Conservation (phyloP, 108 stramenopile genomes). For the Licmophora abbreviata region DNA sequence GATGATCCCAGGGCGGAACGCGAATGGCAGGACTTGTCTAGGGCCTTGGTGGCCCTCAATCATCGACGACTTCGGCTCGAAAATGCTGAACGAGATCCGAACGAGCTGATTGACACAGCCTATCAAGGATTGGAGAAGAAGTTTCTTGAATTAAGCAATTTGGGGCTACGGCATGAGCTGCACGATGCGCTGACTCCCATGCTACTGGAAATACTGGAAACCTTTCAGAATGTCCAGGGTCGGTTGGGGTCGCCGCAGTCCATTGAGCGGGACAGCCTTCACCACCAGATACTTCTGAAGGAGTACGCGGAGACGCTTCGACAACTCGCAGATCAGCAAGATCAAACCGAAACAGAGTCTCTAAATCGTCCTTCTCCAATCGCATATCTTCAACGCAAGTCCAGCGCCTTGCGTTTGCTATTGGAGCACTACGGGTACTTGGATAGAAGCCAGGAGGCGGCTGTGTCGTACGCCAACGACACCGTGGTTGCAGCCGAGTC, state of each 20-base stretch:
- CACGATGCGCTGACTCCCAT: conserved; percentile 48
- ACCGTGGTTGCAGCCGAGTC: neutral
- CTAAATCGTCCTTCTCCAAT: neutral
- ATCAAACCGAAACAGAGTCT: neutral
- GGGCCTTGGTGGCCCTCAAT: neutral
- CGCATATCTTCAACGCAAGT: neutral
- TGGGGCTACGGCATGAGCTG: conserved; percentile 47
- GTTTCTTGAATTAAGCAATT: conserved; percentile 8
- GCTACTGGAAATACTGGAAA: conserved; percentile 35
- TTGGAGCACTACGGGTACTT: neutral
- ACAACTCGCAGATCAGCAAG: neutral
- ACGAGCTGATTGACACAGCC: neutral
- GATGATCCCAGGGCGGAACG: neutral
- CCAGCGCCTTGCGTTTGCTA: neutral
- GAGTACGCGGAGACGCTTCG: neutral
- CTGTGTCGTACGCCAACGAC: neutral
- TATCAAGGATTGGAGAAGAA: neutral
- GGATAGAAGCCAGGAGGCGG: neutral
- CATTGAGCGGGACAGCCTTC: neutral
- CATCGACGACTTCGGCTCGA: conserved; percentile 1
- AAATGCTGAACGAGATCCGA: neutral
- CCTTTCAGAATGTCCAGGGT: conserved; percentile 42
- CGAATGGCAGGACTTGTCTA: neutral
- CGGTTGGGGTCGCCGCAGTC: conserved; percentile 8
- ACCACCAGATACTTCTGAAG: neutral